These are phyloP conservation scores for Globisporangium takayamanum DNA, from an alignment of 352 stramenopile genomes.

Conservation along the genomic window DNA sequence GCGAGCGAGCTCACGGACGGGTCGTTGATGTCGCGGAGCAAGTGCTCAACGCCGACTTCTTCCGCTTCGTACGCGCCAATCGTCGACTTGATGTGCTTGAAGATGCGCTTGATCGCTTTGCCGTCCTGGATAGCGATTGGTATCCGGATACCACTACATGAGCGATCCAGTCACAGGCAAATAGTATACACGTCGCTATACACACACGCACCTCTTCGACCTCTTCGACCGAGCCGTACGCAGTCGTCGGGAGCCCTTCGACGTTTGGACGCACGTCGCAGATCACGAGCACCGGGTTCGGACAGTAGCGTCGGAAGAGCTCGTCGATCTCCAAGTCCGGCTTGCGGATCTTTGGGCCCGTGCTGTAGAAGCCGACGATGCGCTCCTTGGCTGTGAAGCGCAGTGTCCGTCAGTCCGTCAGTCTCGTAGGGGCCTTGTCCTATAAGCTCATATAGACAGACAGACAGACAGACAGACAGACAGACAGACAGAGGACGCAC, in stretches of 20 bases:
- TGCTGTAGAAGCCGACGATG: slow-evolving; percentile 99
- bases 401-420: no score
- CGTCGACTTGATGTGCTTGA: slow-evolving; percentile 96
- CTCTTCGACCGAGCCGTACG: slow-evolving; percentile 97
- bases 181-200: no score
- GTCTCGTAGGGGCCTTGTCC: not conserved
- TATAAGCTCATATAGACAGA: not conserved
- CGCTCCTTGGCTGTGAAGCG: slow-evolving; percentile 89
- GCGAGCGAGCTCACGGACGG: slow-evolving; percentile 97
- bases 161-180: no score
- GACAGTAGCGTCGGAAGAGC: slow-evolving; percentile 92
- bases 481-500: slow-evolving; percentile 23
- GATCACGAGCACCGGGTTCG: slow-evolving; percentile 97
- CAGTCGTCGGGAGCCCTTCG: slow-evolving; percentile 94
- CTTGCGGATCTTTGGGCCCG: slow-evolving; percentile 94
- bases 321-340: slow-evolving; percentile 94
- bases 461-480: slow-evolving; percentile 6
- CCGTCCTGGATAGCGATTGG: slow-evolving; percentile 37
- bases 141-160: not conserved
- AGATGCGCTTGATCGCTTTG: slow-evolving; percentile 95
- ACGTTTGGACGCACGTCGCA: slow-evolving; percentile 96
- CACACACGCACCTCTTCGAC: slow-evolving; percentile 76
- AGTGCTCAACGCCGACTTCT: slow-evolving; percentile 97
- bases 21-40: slow-evolving; percentile 99
- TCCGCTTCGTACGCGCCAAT: slow-evolving; percentile 95